Conservation (phyloP, 225 moss, liverwort and hornwort species). For the Rhytidiadelphus loreus region DNA sequence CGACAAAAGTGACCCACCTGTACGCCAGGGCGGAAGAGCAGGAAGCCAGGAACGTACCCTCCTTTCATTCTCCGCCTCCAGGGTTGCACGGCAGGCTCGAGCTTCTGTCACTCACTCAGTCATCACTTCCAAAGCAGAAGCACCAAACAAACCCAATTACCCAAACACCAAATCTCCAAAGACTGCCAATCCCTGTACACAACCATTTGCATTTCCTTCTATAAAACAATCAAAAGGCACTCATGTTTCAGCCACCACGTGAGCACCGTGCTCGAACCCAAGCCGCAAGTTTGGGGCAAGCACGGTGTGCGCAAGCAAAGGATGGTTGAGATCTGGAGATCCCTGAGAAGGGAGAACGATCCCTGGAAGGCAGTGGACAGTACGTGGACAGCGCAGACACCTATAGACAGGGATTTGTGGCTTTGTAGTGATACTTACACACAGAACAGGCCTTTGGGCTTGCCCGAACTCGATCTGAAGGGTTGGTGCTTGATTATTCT, state of each 20-base stretch:
- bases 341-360: neutral
- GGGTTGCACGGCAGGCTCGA: too few species aligned
- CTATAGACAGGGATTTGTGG: neutral
- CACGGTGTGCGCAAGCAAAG: neutral
- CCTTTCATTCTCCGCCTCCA: neutral
- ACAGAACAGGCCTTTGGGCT: neutral
- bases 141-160: neutral
- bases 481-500: neutral
- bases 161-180: neutral
- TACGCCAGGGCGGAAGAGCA: neutral
- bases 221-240: too few species aligned
- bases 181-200: neutral
- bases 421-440: too few species aligned
- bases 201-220: fast-evolving
- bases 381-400: neutral
- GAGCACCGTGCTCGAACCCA: too few species aligned
- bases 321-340: neutral
- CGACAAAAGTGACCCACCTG: neutral
- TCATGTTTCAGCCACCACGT: neutral
- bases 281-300: neutral
- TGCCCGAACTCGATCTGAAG: neutral
- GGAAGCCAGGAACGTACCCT: neutral
- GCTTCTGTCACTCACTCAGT: neutral
- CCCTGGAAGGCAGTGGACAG: neutral
- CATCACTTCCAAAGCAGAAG: neutral